Evolutionary conservation across 371 early-diverging fungal genomes (phyloP).

Genomic region (Gilbertella persicaria): DNA sequence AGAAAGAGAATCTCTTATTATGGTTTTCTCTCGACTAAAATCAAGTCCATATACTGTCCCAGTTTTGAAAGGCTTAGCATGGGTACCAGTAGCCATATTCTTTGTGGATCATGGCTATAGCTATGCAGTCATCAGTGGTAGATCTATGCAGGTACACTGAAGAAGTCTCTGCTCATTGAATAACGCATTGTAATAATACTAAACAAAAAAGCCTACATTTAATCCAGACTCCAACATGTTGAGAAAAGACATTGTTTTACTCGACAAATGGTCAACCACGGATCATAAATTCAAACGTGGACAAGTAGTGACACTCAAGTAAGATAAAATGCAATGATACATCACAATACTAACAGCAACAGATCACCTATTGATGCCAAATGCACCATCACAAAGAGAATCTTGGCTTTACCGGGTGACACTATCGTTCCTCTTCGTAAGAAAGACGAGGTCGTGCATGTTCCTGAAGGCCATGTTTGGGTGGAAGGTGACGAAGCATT

Average conservation of each 20-base stretch:
- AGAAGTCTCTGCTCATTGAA: background rate
- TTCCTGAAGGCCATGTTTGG: constrained; percentile 92
- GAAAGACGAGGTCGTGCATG: constrained; percentile 46
- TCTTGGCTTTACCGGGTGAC: constrained; percentile 88
- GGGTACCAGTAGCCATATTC: constrained; percentile 64
- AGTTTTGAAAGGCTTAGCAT: constrained; percentile 39
- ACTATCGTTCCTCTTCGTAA: constrained; percentile 62
- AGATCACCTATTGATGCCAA: constrained; percentile 79
- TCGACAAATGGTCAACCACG: constrained; percentile 66
- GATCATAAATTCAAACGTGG: constrained; percentile 64
- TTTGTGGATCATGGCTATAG: constrained; percentile 65
- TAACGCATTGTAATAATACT: background rate
- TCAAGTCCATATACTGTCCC: constrained; percentile 30
- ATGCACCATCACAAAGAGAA: constrained; percentile 75
- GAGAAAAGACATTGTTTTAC: constrained; percentile 73
- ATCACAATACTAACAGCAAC: constrained; percentile 3
- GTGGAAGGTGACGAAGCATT: constrained; percentile 90
- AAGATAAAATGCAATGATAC: constrained; percentile 15
- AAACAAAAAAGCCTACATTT: constrained; percentile 63
- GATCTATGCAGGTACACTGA: constrained; percentile 70
- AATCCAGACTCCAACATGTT: constrained; percentile 85
- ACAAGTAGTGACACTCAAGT: constrained; percentile 83
- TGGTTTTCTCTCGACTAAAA: constrained; percentile 32
- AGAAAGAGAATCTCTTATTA: too few relatives aligned
- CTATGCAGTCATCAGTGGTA: constrained; percentile 60